Base-by-base conservation (phyloP, 495 filamentous ascomycete genomes). In the Penicillium cataractarum region DNA sequence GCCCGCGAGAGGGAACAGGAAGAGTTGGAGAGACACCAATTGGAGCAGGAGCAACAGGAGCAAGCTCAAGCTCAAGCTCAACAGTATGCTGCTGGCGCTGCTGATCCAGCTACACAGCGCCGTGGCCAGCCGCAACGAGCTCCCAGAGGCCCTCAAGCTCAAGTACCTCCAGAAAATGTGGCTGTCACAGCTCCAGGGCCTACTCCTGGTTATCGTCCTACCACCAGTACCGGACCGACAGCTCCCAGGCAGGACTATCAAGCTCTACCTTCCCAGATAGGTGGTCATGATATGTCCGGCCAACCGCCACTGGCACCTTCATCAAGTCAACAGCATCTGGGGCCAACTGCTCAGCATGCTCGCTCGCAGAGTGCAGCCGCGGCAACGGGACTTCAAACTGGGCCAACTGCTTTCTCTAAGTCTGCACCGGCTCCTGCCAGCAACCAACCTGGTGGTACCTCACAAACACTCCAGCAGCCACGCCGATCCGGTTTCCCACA, bases 401-500 rank as follows among this genome's bases (percentile, higher is more conserved):
- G 57, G 10, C 32, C 63, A 13, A 60, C 31, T 26, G 64, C 56
- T 6, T 50, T 66, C 24, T 62, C 66, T 33, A 66, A 67, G 42
- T 59, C 65, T 6, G 32, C 76, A 13, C 76, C 78, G 55, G 68
- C 76, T 33, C 69, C 68, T 6, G 27, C 70, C 2, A 21, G 19
- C 22, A 52, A 31, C 17, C 75, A 80, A 40, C 63, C 66, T 13
- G 51, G 32, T 22, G 60, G 74, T 19, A 66, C 77, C 15, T 61
- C 77, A 19, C 80, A 80, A 69, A 77, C 76, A 21, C 71, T 66
- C 19, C 71, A 75, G 32, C 72, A 75, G 60, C 73, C 72, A 31
- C 54, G 62, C 63, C 81, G 82, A 31, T 74, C 75, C 19, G 77
- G 89, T 3, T 96, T 98, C 72, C 95, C 96, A 17, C 96, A 99